Evolutionary conservation across 768 basidiomycete genomes (phyloP).

Genomic region (Termitomyces sp.): DNA sequence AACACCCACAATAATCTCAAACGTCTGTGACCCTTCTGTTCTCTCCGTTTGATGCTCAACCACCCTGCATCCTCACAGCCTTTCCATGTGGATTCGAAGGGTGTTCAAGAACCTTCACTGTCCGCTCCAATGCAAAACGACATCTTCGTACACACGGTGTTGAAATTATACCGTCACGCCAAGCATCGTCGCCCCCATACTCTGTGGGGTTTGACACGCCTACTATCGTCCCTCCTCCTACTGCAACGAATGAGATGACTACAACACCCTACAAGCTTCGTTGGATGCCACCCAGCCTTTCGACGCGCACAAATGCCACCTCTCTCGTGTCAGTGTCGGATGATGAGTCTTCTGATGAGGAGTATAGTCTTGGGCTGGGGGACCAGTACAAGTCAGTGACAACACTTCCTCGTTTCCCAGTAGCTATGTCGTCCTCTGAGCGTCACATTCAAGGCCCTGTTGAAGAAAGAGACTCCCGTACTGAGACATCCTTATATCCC

Average conservation of each 20-base stretch:
- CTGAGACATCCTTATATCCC: constrained; percentile 20
- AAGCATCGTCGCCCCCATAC: constrained; percentile 19
- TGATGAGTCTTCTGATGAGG: constrained; percentile 19
- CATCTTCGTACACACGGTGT: constrained; percentile 76
- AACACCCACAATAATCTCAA: constrained; percentile 49
- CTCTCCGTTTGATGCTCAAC: neutral
- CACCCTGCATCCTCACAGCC: constrained; percentile 23
- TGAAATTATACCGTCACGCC: constrained; percentile 12
- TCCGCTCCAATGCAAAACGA: constrained; percentile 77
- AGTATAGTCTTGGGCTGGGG: constrained; percentile 6
- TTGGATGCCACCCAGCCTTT: constrained; percentile 39
- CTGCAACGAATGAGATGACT: constrained; percentile 9
- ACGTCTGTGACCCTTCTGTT: constrained; percentile 33
- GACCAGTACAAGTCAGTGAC: constrained; percentile 16
- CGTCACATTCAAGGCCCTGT: constrained; percentile 13
- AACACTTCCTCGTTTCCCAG: constrained; percentile 21
- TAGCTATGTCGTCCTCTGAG: constrained; percentile 18
- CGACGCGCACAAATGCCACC: constrained; percentile 21
- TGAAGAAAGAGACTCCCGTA: constrained; percentile 30
- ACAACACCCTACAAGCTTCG: constrained; percentile 26
- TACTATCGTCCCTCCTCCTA: constrained; percentile 22
- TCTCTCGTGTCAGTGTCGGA: constrained; percentile 21
- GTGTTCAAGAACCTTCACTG: constrained; percentile 67
- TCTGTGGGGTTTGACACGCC: constrained; percentile 35
- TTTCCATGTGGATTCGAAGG: constrained; percentile 51